Evolutionary conservation across 768 basidiomycete species (phyloP).

Genomic region (Collybiopsis confluens): DNA sequence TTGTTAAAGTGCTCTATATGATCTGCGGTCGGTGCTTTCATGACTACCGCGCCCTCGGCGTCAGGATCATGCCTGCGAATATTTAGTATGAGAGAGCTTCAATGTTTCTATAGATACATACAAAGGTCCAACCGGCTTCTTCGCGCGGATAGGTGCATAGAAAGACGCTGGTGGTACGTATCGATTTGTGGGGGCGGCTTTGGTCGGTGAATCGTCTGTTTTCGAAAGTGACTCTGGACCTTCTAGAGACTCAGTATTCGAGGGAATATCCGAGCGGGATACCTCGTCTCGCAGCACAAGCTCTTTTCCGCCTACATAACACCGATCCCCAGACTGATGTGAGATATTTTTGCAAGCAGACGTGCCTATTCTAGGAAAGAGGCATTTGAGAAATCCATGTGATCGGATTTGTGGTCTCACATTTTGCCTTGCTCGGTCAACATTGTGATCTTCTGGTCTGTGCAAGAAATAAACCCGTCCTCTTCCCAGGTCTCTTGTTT

Average conservation of each 20-base stretch:
- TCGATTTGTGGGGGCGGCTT: conserved; percentile 16
- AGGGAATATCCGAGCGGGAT: conserved; percentile 46
- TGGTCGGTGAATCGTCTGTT: background rate
- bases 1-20: conserved; percentile 68
- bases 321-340: conserved; percentile 41
- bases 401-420: conserved; percentile 34
- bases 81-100: background rate
- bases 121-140: conserved; percentile 38
- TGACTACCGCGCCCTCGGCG: conserved; percentile 74
- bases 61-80: conserved; percentile 67
- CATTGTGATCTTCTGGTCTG: conserved; percentile 50
- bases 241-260: conserved; percentile 17
- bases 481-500: conserved; percentile 90
- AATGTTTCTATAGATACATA: conserved; percentile 37
- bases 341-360: conserved; percentile 55
- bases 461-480: conserved; percentile 57
- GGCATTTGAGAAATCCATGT: background rate
- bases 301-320: conserved; percentile 54
- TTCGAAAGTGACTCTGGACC: conserved; percentile 11
- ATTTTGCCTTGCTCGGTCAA: conserved; percentile 68
- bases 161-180: conserved; percentile 60
- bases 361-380: conserved; percentile 50
- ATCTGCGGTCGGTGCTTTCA: conserved; percentile 71
- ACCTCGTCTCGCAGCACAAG: conserved; percentile 57
- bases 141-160: conserved; percentile 44